These are phyloP conservation scores for Hyaloperonospora brassicae DNA, from an alignment of 352 stramenopile genomes.

Conservation along the genomic window DNA sequence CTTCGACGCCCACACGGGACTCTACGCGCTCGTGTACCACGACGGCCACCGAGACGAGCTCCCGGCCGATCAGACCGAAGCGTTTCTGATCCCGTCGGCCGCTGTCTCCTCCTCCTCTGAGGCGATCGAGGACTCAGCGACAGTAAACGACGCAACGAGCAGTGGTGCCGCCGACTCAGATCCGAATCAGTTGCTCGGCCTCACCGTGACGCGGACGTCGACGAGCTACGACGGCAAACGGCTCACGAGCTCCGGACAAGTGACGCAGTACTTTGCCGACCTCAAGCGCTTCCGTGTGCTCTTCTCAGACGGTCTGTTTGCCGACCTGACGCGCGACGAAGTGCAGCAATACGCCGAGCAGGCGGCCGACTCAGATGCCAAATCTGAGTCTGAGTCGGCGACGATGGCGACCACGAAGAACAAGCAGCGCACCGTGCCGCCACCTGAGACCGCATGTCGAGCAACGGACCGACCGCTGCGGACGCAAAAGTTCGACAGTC, in stretches of 20 bases:
- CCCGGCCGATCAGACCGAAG: constrained; percentile 22
- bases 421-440: constrained; percentile 9
- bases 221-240: constrained; percentile 43
- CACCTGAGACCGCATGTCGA: not conserved
- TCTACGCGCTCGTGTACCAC: constrained; percentile 49
- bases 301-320: constrained; percentile 34
- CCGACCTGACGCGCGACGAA: constrained; percentile 37
- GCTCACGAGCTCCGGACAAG: constrained; percentile 29
- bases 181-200: constrained; percentile 37
- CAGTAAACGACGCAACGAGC: not conserved
- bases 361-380: constrained; percentile 3
- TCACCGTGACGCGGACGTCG: constrained; percentile 32
- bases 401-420: constrained; percentile 1
- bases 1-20: constrained; percentile 30
- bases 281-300: constrained; percentile 41
- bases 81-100: constrained; percentile 31
- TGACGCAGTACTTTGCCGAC: constrained; percentile 39
- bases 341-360: constrained; percentile 19
- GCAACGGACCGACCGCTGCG: constrained; percentile 23
- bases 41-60: constrained; percentile 41
- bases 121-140: not conserved
- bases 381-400: constrained; percentile 10
- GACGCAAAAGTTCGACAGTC: constrained; percentile 39
- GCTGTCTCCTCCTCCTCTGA: constrained; percentile 1
- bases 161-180: constrained; percentile 11